These are phyloP conservation scores for Tylopilus plumbeoviolaceoides DNA, from an alignment of 768 basidiomycete species.

Conservation along the genomic window DNA sequence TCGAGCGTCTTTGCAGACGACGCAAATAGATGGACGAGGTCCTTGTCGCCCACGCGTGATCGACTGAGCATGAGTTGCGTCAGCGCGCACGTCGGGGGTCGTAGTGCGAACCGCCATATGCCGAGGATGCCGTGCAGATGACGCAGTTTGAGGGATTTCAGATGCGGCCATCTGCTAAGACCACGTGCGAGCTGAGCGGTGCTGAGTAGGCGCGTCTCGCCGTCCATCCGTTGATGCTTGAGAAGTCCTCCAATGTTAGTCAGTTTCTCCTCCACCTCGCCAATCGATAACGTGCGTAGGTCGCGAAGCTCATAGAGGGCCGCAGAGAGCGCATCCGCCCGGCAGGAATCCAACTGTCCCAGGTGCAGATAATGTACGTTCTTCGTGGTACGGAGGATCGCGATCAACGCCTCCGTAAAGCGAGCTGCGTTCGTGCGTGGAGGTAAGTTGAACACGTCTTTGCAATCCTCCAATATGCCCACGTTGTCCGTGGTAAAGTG, in stretches of 20 bases:
- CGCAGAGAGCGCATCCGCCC: conserved; percentile 6
- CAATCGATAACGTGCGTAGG: conserved; percentile 13
- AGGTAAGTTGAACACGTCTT: not conserved
- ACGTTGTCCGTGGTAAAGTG: conserved; percentile 20
- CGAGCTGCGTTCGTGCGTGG: not conserved
- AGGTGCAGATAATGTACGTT: conserved; percentile 15
- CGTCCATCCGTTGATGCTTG: not conserved
- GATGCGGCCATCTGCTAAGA: conserved; percentile 9
- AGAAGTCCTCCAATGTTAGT: not conserved
- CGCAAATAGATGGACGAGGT: conserved; percentile 14
- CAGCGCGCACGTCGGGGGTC: conserved; percentile 14
- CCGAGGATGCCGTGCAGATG: conserved; percentile 12
- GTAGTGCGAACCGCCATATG: conserved; percentile 13
- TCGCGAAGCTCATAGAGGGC: conserved; percentile 11
- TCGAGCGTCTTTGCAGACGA: conserved; percentile 16
- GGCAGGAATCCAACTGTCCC: conserved; percentile 9
- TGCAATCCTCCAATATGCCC: not conserved
- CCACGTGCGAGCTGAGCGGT: conserved; percentile 18
- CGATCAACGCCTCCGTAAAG: conserved; percentile 17
- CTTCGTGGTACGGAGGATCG: conserved; percentile 17
- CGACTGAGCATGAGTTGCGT: conserved; percentile 16
- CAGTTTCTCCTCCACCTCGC: not conserved
- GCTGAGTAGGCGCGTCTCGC: conserved; percentile 4
- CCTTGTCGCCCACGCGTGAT: conserved; percentile 16
- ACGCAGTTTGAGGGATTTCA: conserved; percentile 12